These are phyloP conservation scores for Primulina tabacum DNA, from an alignment of 257 asterid genomes.

Conservation along the genomic window DNA sequence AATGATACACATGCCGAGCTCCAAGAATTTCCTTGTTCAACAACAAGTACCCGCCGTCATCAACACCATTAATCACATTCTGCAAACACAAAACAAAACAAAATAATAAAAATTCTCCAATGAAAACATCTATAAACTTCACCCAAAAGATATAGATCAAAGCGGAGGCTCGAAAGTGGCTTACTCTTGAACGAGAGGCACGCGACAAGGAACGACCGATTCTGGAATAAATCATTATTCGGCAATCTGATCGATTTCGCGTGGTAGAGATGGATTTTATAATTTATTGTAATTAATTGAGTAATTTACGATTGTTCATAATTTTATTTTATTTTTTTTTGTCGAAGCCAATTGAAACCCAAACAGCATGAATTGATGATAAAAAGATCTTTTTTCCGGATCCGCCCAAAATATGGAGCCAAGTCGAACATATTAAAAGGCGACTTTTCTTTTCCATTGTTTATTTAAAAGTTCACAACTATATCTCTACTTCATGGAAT, in stretches of 20 bases:
- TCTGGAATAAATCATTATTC: slow-evolving; percentile 52
- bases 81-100: neutral
- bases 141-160: neutral
- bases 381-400: too few species aligned
- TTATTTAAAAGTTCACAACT: too few species aligned
- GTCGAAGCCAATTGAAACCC: neutral
- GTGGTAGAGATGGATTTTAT: neutral
- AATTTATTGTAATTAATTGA: too few species aligned
- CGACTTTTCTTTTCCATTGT: too few species aligned
- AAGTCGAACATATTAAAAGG: too few species aligned
- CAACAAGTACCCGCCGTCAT: neutral
- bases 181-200: slow-evolving; percentile 55
- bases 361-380: neutral
- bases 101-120: neutral
- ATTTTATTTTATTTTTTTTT: too few species aligned
- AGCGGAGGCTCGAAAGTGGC: slow-evolving; percentile 47
- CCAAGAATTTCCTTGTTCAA: neutral
- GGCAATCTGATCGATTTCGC: neutral
- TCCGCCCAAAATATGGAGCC: too few species aligned
- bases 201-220: slow-evolving; percentile 51
- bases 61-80: neutral
- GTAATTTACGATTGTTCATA: neutral
- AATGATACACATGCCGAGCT: neutral
- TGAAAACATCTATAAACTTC: neutral
- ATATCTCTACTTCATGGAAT: too few species aligned